phyloP scores from a whole-genome alignment of 1,284 basidiomycete species.

The Ustilago shanxiensis region DNA sequence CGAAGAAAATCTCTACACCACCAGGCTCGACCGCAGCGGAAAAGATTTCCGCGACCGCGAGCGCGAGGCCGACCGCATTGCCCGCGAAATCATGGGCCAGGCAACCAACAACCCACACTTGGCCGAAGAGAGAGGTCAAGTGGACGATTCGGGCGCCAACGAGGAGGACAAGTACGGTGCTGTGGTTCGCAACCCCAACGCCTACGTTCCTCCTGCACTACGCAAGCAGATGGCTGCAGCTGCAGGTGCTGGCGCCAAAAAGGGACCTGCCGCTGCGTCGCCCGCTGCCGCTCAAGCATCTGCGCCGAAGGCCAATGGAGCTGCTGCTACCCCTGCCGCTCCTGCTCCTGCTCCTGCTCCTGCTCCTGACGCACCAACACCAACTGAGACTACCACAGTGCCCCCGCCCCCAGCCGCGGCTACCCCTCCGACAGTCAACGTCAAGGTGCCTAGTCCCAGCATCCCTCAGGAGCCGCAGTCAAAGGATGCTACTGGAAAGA shows the following conservation, averaged over 20 bases:
- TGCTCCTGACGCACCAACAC: neutral
- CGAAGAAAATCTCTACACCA: slow-evolving; percentile 95
- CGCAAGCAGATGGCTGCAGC: slow-evolving; percentile 70
- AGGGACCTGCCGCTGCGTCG: slow-evolving; percentile 35
- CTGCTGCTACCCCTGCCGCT: slow-evolving; percentile 45
- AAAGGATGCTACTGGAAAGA: slow-evolving; percentile 29
- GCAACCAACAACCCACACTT: slow-evolving; percentile 80
- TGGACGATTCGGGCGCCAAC: slow-evolving; percentile 79
- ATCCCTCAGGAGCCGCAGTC: slow-evolving; percentile 31
- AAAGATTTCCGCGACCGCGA: slow-evolving; percentile 91
- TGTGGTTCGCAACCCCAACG: slow-evolving; percentile 86
- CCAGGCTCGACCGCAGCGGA: slow-evolving; percentile 85
- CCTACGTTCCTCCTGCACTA: slow-evolving; percentile 92
- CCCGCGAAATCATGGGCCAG: slow-evolving; percentile 85
- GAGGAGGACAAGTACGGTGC: slow-evolving; percentile 99
- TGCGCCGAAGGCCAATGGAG: slow-evolving; percentile 28
- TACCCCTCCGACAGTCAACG: slow-evolving; percentile 40
- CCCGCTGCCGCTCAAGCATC: slow-evolving; percentile 4
- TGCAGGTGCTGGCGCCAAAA: slow-evolving; percentile 48
- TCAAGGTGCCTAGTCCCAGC: slow-evolving; percentile 52
- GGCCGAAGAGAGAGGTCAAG: slow-evolving; percentile 87
- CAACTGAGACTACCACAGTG: slow-evolving; percentile 20
- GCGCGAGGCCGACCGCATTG: slow-evolving; percentile 86
- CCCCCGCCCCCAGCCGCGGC: slow-evolving; percentile 19
- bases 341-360: slow-evolving; percentile 38